Evolutionary conservation across 805 yeast genomes (phyloP), one percentile per base, ranked within the genome.

Genomic region (Zygosaccharomyces kombuchaensis): DNA sequence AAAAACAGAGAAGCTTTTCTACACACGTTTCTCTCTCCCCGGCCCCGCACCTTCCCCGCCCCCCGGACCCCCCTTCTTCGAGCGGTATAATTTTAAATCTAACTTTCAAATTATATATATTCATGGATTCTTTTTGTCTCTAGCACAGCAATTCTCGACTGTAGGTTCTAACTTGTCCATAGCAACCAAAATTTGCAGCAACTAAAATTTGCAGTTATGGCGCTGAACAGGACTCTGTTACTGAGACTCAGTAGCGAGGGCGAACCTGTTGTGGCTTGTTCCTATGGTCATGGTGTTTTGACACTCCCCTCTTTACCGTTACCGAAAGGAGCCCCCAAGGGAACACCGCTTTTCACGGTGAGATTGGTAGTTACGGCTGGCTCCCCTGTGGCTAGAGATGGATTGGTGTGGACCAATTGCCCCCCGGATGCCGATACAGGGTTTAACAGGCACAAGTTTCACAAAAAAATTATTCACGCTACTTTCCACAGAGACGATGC

Each of bases 311-410:
- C 72, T 0, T 46, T 66, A 10, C 73, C 74, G 1, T 46, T 59
- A 12, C 75, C 78, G 0, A 49, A 56, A 1, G 51, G 52, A 26
- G 65, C 64, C 46, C 55, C 66, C 16, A 43, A 53, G 8, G 77
- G 75, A 3, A 75, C 75, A 41, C 69, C 71, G 3, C 56, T 80
- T 26, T 78, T 63, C 55, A 68, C 66, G 6, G 69, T 91, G 41
- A 72, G 81, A 36, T 70, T 91, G 48, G 75, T 76, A 44, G 68
- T 91, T 47, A 79, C 82, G 30, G 93, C 96, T 2, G 87, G 95
- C 9, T 76, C 91, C 6, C 75, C 77, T 12, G 77, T 88, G 12
- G 72, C 87, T 8, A 77, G 85, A 56, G 78, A 80, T 26, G 96
- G 93, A 5, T 68, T 72, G 6, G 71, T 91, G 26, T 78, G 82